Percentiles rank a stretch among this genome's conserved stretches.
These are phyloP conservation scores for Penicillium verhagenii DNA, from an alignment of 495 filamentous ascomycete species.

Conservation along the genomic window DNA sequence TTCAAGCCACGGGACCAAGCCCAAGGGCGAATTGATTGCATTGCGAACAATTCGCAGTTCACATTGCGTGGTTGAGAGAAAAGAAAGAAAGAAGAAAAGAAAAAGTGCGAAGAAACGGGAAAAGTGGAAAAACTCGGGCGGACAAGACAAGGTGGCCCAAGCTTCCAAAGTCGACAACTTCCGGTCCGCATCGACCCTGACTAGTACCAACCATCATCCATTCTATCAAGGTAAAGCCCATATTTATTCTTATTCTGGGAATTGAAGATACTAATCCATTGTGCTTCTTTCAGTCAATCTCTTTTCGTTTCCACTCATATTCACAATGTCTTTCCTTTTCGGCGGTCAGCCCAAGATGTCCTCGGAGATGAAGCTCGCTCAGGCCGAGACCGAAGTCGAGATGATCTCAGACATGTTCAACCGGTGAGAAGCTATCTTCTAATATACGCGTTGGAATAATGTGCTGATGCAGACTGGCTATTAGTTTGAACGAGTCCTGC, in stretches of 20 bases:
- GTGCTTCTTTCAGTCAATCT: constrained; percentile 1
- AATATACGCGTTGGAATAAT: background rate
- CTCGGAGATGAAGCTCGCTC: constrained; percentile 92
- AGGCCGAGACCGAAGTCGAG: constrained; percentile 88
- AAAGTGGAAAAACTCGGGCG: constrained; percentile 20
- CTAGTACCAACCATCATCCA: constrained; percentile 4
- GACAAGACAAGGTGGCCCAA: constrained; percentile 27
- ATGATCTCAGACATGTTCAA: constrained; percentile 96
- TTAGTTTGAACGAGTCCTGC: constrained; percentile 84
- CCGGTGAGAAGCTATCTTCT: constrained; percentile 55
- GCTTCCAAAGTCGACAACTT: constrained; percentile 28
- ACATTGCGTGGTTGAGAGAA: constrained; percentile 22
- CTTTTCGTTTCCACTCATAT: constrained; percentile 2
- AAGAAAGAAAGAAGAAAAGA: constrained; percentile 18
- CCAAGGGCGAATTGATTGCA: constrained; percentile 42
- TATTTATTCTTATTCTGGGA: background rate
- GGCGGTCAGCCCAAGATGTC: constrained; percentile 81
- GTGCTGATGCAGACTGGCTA: background rate
- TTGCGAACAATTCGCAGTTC: constrained; percentile 18
- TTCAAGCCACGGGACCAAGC: constrained; percentile 26
- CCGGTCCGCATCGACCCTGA: constrained; percentile 12
- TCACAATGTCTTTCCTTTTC: constrained; percentile 93
- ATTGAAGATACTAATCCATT: background rate
- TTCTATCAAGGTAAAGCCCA: constrained; percentile 1
- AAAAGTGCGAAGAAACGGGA: constrained; percentile 18